phyloP scores from a whole-genome alignment of 768 basidiomycete species.

The Postia placenta region DNA sequence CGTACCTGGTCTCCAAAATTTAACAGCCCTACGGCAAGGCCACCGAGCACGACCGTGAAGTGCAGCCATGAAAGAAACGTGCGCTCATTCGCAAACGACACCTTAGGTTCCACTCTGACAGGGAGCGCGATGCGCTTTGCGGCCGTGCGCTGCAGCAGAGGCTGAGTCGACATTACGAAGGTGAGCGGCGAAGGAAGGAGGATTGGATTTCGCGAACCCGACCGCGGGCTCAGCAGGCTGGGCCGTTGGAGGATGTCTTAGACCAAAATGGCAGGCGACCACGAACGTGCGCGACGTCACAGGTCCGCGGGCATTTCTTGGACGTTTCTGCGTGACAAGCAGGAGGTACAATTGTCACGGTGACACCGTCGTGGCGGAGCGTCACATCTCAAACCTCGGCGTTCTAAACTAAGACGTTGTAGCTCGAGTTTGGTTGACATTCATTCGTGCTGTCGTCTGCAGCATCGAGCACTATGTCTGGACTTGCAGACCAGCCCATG shows the following conservation, averaged over 20 bases:
- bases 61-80: conserved; percentile 99
- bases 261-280: conserved; percentile 21
- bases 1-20: conserved; percentile 96
- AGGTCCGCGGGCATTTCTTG: conserved; percentile 5
- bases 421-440: too few species aligned
- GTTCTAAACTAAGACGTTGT: too few species aligned
- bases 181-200: neutral
- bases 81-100: conserved; percentile 91
- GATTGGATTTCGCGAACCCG: neutral
- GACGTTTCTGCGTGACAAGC: too few species aligned
- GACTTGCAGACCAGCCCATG: neutral
- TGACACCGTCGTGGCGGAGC: too few species aligned
- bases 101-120: conserved; percentile 90
- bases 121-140: conserved; percentile 95
- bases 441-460: too few species aligned
- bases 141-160: conserved; percentile 91
- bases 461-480: neutral
- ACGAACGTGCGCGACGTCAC: conserved; percentile 26
- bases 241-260: conserved; percentile 15
- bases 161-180: conserved; percentile 89
- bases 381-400: too few species aligned
- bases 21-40: conserved; percentile 89
- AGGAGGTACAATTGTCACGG: too few species aligned
- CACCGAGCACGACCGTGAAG: conserved; percentile 96
- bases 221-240: conserved; percentile 7